Base-by-base conservation (phyloP, 2,329 filamentous ascomycete species). In the Colletotrichum sp. region DNA sequence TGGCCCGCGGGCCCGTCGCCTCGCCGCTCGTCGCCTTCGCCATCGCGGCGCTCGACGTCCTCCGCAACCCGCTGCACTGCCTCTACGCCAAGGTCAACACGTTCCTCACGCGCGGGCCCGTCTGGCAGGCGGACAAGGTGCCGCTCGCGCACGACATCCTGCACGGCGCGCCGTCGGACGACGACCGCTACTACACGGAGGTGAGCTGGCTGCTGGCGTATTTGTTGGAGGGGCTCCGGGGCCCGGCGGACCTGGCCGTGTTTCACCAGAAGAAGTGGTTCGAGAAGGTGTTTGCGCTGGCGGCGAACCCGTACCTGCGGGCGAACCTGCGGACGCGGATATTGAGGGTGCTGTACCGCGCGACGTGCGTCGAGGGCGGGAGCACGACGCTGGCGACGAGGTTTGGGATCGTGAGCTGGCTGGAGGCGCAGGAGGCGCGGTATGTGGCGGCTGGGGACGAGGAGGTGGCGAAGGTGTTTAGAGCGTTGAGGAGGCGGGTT, bases 81-180 rank as follows among this genome's bases (percentile, higher is more conserved):
- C 90, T 98, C 49, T 99, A 98, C 83, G 91, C 92, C 74, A 98
- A 98, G 82, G 87, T 97, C 84, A 98, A 98, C 86, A 88, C 90
- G 8, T 98, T 96, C 83, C 90, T 99, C 44, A 95, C 95, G 26
- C 92, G 92, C 68, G 91, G 92, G 0, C 96, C 96, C 1, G 84
- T 89, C 28, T 99, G 96, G 96, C 89, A 93, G 15, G 82, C 93
- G 21, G 91, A 95, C 75, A 93, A 92, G 81, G 91, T 97, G 28
- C 90, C 97, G 9, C 88, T 96, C n/a, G 91, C 92, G 28, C 89
- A 91, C 79, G 89, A 90, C 77, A 87, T 93, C 68, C 86, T 93
- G 13, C 88, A 91, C 74, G 90, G 92, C 69, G 90, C 93, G 76
- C 94, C 95, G 1, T 92, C 91, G 28, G 89, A 94, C 65, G 94